These are phyloP conservation scores for Taphrina wiesneri DNA, from an alignment of 1,139 yeast species.

Conservation along the genomic window DNA sequence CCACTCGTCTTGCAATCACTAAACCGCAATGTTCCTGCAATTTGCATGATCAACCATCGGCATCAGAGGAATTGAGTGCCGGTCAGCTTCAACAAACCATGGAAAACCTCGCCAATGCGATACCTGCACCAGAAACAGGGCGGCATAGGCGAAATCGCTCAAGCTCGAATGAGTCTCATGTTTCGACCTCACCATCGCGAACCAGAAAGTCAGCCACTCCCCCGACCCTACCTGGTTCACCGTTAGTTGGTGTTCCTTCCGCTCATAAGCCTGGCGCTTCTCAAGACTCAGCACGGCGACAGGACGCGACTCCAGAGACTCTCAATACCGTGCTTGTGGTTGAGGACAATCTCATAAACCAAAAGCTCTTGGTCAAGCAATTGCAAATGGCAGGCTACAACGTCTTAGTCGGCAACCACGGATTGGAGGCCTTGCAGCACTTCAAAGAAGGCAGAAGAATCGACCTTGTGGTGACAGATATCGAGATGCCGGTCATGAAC, in stretches of 20 bases:
- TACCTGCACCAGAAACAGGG: constrained; percentile 1
- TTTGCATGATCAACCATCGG: background rate
- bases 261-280: background rate
- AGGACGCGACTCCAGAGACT: background rate
- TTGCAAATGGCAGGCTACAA: constrained; percentile 27
- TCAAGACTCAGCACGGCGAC: background rate
- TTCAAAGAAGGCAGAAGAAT: constrained; percentile 7
- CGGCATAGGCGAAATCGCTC: constrained; percentile 4
- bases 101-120: background rate
- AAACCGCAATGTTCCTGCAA: background rate
- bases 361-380: constrained; percentile 31
- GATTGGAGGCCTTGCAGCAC: constrained; percentile 33
- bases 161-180: background rate
- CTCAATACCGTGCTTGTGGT: constrained; percentile 14
- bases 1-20: constrained; percentile 8
- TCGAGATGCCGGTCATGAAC: constrained; percentile 34
- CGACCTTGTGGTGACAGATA: constrained; percentile 17
- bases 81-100: background rate
- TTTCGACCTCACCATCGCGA: background rate
- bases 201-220: background rate
- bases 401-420: constrained; percentile 34
- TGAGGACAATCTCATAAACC: constrained; percentile 36
- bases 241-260: background rate
- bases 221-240: background rate
- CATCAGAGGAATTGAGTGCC: background rate